Conservation (phyloP, 805 yeast species). For the Ogataea allantospora region DNA sequence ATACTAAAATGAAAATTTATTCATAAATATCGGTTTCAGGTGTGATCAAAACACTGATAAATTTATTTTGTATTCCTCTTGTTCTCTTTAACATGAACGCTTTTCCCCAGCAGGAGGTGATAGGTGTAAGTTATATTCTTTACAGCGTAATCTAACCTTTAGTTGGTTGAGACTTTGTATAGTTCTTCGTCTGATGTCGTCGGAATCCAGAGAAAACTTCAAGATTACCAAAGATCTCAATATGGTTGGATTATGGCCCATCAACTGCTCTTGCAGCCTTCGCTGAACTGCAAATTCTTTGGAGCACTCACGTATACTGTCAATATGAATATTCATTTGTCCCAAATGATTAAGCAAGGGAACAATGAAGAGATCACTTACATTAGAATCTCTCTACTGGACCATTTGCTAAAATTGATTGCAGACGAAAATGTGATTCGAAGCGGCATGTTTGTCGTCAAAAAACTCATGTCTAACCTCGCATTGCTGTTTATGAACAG, state of each 20-base stretch:
- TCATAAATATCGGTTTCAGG: not conserved
- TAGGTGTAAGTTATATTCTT: constrained; percentile 1
- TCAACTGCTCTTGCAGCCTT: constrained; percentile 40
- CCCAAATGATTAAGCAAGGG: constrained; percentile 6
- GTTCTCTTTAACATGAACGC: constrained; percentile 4
- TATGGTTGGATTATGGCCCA: constrained; percentile 60
- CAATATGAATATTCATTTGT: constrained; percentile 39
- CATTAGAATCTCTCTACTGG: constrained; percentile 10
- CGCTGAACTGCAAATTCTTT: constrained; percentile 60
- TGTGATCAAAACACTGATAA: constrained; percentile 1
- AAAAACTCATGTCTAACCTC: constrained; percentile 57
- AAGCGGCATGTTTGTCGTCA: constrained; percentile 44
- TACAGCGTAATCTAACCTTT: not conserved
- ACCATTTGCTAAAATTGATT: constrained; percentile 16
- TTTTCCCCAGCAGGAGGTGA: constrained; percentile 5
- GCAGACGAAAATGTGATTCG: constrained; percentile 16
- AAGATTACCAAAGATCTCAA: constrained; percentile 53
- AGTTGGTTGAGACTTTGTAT: constrained; percentile 44
- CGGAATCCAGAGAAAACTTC: constrained; percentile 53
- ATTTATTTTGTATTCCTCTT: not conserved
- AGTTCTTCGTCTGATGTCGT: constrained; percentile 38
- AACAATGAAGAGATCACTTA: constrained; percentile 10
- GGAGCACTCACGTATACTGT: constrained; percentile 83
- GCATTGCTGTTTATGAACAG: constrained; percentile 46
- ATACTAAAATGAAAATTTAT: constrained; percentile 7